These are phyloP conservation scores for Dentipellis fragilis DNA, from an alignment of 768 basidiomycete genomes.

Conservation along the genomic window DNA sequence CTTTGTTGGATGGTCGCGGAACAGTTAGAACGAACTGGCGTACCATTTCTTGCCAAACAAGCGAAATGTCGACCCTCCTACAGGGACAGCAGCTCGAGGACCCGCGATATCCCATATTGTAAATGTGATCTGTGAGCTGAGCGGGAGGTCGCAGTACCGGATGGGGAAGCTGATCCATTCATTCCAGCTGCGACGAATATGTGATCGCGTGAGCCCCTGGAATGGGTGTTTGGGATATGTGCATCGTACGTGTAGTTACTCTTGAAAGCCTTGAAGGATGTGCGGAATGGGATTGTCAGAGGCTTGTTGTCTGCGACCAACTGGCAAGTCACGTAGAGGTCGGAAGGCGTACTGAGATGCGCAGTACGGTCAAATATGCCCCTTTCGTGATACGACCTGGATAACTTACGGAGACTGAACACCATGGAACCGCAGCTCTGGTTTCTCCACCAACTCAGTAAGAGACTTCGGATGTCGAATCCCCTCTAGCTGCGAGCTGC, in stretches of 20 bases:
- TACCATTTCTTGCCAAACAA: conserved; percentile 93
- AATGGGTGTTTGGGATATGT: not conserved
- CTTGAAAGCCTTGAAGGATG: conserved; percentile 89
- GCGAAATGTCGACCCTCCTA: conserved; percentile 86
- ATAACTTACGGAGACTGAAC: conserved; percentile 66
- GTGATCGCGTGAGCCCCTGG: not conserved
- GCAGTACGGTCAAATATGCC: conserved; percentile 11
- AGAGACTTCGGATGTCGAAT: conserved; percentile 58
- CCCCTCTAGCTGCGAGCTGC: conserved; percentile 81
- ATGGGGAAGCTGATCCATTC: conserved; percentile 91
- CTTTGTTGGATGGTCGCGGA: not conserved
- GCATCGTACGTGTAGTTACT: conserved; percentile 57
- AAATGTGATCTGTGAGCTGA: conserved; percentile 81
- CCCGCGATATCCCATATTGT: conserved; percentile 95
- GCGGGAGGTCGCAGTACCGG: conserved; percentile 86
- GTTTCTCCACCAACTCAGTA: conserved; percentile 74
- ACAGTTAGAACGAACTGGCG: conserved; percentile 12
- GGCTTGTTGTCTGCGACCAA: conserved; percentile 91
- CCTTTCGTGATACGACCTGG: not conserved
- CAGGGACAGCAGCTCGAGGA: conserved; percentile 65
- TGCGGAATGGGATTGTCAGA: conserved; percentile 83
- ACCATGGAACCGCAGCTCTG: conserved; percentile 76
- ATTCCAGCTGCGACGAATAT: conserved; percentile 62
- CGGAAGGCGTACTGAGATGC: conserved; percentile 61
- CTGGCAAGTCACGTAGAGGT: conserved; percentile 89